Percentiles rank a stretch among this genome's conserved stretches.
These are phyloP conservation scores for Teratosphaeria pseudoeucalypti DNA, from an alignment of 2,329 filamentous ascomycete genomes.

Conservation along the genomic window DNA sequence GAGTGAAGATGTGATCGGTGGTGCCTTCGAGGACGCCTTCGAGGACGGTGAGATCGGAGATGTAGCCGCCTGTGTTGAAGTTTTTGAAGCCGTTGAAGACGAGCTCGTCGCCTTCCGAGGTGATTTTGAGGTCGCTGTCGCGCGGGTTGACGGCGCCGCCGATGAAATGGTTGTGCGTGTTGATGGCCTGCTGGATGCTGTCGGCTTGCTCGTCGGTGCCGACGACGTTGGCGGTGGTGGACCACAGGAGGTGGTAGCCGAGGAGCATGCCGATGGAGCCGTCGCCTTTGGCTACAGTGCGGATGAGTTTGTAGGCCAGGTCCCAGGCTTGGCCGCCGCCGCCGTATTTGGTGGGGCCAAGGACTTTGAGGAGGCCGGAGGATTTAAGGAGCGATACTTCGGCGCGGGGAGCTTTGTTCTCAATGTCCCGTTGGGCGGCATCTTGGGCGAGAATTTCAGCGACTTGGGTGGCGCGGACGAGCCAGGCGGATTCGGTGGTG, in stretches of 20 bases:
- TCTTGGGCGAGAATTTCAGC: constrained; percentile 41
- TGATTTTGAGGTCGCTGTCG: constrained; percentile 51
- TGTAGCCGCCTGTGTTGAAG: constrained; percentile 58
- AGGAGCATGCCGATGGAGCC: constrained; percentile 57
- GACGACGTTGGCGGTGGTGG: constrained; percentile 49
- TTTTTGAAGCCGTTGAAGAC: constrained; percentile 54
- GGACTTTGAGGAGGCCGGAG: constrained; percentile 40
- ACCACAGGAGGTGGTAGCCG: constrained; percentile 56
- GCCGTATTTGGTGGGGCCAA: constrained; percentile 42
- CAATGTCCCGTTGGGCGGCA: constrained; percentile 38
- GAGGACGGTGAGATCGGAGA: constrained; percentile 55
- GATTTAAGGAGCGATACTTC: constrained; percentile 44
- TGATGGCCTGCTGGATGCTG: constrained; percentile 45
- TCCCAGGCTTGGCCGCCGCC: constrained; percentile 45
- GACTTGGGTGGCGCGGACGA: constrained; percentile 40
- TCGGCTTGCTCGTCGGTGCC: constrained; percentile 52
- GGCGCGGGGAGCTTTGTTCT: constrained; percentile 42
- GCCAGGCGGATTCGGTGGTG: constrained; percentile 34
- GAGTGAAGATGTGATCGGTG: constrained; percentile 51
- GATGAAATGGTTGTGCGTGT: constrained; percentile 55
- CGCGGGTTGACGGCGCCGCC: constrained; percentile 56
- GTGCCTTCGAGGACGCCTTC: constrained; percentile 52
- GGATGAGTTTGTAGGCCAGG: constrained; percentile 48
- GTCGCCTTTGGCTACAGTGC: constrained; percentile 54
- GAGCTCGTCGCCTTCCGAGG: constrained; percentile 42